Conservation (phyloP, 441 rosid species). For the Geranium incanum region DNA sequence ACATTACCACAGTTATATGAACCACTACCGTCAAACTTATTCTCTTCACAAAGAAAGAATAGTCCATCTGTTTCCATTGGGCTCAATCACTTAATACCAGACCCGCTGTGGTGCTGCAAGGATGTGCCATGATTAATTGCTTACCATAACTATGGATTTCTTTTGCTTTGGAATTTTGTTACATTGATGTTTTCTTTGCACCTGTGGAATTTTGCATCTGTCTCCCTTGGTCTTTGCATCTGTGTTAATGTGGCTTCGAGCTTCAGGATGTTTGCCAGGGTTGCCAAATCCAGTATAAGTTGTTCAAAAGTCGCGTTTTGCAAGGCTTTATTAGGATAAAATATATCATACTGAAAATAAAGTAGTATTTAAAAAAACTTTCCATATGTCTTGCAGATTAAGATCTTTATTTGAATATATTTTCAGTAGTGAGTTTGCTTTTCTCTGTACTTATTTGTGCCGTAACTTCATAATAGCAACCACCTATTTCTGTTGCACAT, state of each 20-base stretch:
- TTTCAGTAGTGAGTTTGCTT: too few relatives aligned
- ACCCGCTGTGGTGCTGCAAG: not conserved
- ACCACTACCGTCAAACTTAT: not conserved
- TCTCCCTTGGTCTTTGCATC: not conserved
- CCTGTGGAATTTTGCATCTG: not conserved
- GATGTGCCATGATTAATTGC: not conserved
- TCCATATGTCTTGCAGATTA: not conserved
- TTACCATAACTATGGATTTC: not conserved
- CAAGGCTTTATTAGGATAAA: not conserved
- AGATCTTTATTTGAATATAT: too few relatives aligned
- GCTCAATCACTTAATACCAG: not conserved
- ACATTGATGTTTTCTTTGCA: not conserved
- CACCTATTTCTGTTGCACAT: not conserved
- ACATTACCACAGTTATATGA: not conserved
- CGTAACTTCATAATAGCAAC: not conserved
- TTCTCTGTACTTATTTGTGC: too few relatives aligned
- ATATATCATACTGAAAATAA: not conserved
- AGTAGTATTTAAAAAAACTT: not conserved
- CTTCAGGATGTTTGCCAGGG: not conserved
- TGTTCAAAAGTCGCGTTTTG: not conserved
- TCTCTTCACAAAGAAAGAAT: not conserved
- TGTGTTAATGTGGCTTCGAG: not conserved
- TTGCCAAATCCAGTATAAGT: not conserved
- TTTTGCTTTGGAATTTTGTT: not conserved
- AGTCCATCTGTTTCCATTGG: not conserved